Percentiles rank a stretch among this genome's conserved stretches.
These are phyloP conservation scores for Quercus tomentella DNA, from an alignment of 331 rosid species.

Conservation along the genomic window DNA sequence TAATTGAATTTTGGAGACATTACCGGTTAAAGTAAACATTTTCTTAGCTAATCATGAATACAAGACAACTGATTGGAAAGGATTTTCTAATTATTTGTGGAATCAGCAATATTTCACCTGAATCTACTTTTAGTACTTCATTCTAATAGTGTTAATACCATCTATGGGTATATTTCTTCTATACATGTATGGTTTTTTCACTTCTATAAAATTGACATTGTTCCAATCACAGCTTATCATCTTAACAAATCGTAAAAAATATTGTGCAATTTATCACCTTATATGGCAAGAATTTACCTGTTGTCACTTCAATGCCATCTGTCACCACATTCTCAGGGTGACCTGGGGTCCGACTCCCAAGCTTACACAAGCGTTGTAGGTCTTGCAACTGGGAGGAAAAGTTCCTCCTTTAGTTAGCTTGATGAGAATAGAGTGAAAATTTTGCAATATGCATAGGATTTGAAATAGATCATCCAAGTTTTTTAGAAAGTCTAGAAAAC, in stretches of 20 bases:
- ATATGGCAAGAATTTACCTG: slow-evolving; percentile 43
- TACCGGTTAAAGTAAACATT: too few relatives aligned
- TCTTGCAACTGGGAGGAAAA: slow-evolving; percentile 24
- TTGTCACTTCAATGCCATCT: slow-evolving; percentile 86
- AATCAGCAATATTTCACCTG: neutral
- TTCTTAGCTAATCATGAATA: too few relatives aligned
- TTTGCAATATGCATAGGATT: neutral
- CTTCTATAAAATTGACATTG: too few relatives aligned
- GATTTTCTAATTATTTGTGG: neutral
- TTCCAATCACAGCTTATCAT: too few relatives aligned
- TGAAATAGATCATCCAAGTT: neutral
- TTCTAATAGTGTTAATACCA: too few relatives aligned
- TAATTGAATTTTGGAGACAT: too few relatives aligned
- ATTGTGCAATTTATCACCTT: neutral
- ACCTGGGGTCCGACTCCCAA: slow-evolving; percentile 91
- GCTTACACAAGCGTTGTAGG: slow-evolving; percentile 64
- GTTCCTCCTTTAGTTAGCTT: slow-evolving; percentile 42
- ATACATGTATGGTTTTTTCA: too few relatives aligned
- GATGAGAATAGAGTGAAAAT: neutral
- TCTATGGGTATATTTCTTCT: too few relatives aligned
- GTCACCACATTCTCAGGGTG: slow-evolving; percentile 97
- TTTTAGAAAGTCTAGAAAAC: neutral
- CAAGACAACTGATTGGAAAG: too few relatives aligned
- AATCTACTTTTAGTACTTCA: too few relatives aligned
- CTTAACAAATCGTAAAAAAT: too few relatives aligned